Evolutionary conservation across 192 early-diverging fungal species (phyloP), one percentile per base, ranked within the genome.

Genomic region (Paraglomus brasilianum): DNA sequence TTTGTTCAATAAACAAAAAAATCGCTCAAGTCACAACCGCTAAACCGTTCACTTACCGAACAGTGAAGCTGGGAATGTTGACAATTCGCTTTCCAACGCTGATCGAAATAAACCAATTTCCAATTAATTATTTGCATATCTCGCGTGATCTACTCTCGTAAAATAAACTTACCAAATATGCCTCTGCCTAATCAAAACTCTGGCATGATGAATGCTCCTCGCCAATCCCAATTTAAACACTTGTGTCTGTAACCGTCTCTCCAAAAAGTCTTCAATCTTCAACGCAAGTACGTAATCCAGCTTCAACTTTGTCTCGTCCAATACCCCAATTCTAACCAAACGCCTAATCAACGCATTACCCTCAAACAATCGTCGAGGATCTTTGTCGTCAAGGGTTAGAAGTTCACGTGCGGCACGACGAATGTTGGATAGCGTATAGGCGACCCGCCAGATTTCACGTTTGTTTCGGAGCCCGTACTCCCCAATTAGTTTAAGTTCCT

Each of bases 351-450:
- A 89, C 45, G 95, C 96, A 83, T 98, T 98, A 85, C 96, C 96
- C 87, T 97, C 96, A 78, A 97, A 98, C 69, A 97, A 89, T 83
- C 96, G 95, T 70, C 92, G 89, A 74, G 96, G 92, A 82, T 96
- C 94, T 89, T 96, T 96, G 77, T 88, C 89, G 66, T 96, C 93
- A 65, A 97, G 86, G 66, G 93, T 97, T 74, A 98, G 86, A 70
- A 98, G 91, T 85, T 98, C 95, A 96, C 96, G 94, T 73, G 96
- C 96, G 71, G 96, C 96, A 97, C 96, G 96, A 88, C 96, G 96
- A 77, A 98, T 96, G 85, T 97, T 96, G 84, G 96, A 98, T 73
- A 98, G 89, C 74, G 92, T 93, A 82, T 88, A 91, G 73, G 91
- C 93, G 61, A 98, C 92, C 79, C 96, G 89, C 91, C 91, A 98